Percentiles rank a stretch among this genome's conserved stretches.
Evolutionary conservation across 306 rosid genomes (phyloP).

Genomic region (Hippophae tibetana): DNA sequence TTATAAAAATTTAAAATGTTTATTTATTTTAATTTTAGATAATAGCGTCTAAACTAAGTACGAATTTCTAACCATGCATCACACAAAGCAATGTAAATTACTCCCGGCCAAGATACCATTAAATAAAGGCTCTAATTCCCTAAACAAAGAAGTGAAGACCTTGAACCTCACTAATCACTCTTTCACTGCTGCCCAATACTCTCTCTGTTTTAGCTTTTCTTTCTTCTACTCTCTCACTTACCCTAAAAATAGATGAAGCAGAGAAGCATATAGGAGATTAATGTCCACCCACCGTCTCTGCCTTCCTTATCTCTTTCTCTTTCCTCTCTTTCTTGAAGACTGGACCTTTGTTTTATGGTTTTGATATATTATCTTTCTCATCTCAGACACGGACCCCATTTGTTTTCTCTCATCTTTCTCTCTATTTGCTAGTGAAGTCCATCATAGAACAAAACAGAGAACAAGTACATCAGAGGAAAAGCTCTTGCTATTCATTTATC

Average conservation of each 20-base stretch:
- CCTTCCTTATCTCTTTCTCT: constrained; percentile 9
- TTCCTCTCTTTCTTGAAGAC: constrained; percentile 21
- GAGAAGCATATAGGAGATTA: constrained; percentile 18
- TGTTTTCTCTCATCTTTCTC: constrained; percentile 13
- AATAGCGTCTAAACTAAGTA: too few species aligned
- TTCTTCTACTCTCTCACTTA: constrained; percentile 13
- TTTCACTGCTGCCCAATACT: neutral
- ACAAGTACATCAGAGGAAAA: neutral
- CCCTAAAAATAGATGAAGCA: constrained; percentile 43
- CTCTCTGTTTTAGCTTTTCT: neutral
- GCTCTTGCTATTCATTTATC: too few species aligned
- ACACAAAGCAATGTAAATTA: too few species aligned
- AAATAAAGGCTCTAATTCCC: too few species aligned
- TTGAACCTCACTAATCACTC: too few species aligned
- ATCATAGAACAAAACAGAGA: constrained; percentile 14
- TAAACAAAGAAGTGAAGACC: too few species aligned
- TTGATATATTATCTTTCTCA: constrained; percentile 23
- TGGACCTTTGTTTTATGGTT: constrained; percentile 20
- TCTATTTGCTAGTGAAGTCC: constrained; percentile 23
- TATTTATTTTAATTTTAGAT: too few species aligned
- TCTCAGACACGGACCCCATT: constrained; percentile 24
- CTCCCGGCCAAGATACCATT: too few species aligned
- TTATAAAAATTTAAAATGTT: too few species aligned
- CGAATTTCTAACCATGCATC: too few species aligned
- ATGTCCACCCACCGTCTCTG: constrained; percentile 30